Base-by-base conservation (phyloP, 805 yeast genomes). In the Blastobotrys parvus region DNA sequence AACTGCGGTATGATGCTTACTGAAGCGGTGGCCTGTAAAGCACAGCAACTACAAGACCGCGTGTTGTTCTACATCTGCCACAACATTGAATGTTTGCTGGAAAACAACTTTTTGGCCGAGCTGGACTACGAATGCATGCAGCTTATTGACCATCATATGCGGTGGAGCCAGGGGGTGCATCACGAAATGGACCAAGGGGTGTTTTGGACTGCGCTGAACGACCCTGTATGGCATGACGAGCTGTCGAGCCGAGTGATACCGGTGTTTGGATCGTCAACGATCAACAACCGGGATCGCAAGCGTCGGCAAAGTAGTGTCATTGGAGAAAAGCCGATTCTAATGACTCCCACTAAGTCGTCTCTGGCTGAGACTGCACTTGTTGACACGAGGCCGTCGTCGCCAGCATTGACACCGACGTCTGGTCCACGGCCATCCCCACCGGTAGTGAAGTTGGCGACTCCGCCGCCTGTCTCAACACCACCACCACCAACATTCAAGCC, bases 1-100 rank as follows among this genome's bases (percentile, higher is more conserved):
- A 16, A 83, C 82, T 52, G 85, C 81, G 1, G 76, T 10, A 45
- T 70, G 0, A 55, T 87, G 11, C 54, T 84, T 11, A 62, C 70
- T 10, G 78, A 78, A 53, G 71, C 94, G 0, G 70, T 70, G 37
- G 52, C 62, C 16, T 62, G 71, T 38, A 60, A 70, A 17, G 82
- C 87, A 4, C 57, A 61, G 10, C 74, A 79, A 49, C 59, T 88
- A 30, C 68, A 77, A 46, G 68, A 70, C 39, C 72, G 75, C 42
- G 76, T 94, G 55, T 63, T 80, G 20, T 79, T 86, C 80, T 82
- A 74, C 51, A 67, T 85, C 10, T 77, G 74, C 50, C 70, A 74
- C 49, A 85, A 86, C 56, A 62, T 83, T 43, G 87, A 79, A 23
- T 55, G 76, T 2, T 53, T 84, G 13, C 62, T 87, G 27, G 72